Percentiles rank a stretch among this genome's conserved stretches.
These are phyloP conservation scores for Hibiscus syriacus DNA, from an alignment of 345 rosid genomes.

Conservation along the genomic window DNA sequence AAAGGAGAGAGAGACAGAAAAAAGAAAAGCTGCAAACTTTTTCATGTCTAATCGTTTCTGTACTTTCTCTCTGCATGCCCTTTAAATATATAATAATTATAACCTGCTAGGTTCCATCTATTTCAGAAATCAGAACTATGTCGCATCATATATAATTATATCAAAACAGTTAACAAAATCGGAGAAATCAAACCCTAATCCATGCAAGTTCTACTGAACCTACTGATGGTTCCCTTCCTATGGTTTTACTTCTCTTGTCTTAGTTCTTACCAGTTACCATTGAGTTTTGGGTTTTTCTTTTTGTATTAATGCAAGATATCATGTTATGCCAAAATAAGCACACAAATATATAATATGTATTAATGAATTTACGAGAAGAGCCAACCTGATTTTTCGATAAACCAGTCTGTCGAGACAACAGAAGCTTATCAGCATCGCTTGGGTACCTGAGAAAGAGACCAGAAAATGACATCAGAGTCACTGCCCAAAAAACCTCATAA, in stretches of 20 bases:
- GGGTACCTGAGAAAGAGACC: constrained; percentile 96
- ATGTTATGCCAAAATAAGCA: not conserved
- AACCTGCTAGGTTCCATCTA: constrained; percentile 11
- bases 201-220: not conserved
- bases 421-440: constrained; percentile 99
- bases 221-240: too few relatives aligned
- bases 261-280: too few relatives aligned
- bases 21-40: constrained; percentile 36
- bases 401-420: constrained; percentile 98
- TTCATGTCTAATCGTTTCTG: constrained; percentile 31
- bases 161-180: not conserved
- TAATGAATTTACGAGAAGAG: not conserved
- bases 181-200: not conserved
- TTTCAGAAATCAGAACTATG: constrained; percentile 27
- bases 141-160: constrained; percentile 7
- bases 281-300: too few relatives aligned
- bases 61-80: constrained; percentile 22
- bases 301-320: too few relatives aligned
- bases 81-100: constrained; percentile 2
- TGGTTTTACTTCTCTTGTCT: too few relatives aligned
- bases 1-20: not conserved
- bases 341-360: not conserved
- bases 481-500: constrained; percentile 24
- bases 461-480: constrained; percentile 67
- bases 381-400: constrained; percentile 92